phyloP scores from a whole-genome alignment of 2,329 filamentous ascomycete genomes.

The Botryotinia globosa region DNA sequence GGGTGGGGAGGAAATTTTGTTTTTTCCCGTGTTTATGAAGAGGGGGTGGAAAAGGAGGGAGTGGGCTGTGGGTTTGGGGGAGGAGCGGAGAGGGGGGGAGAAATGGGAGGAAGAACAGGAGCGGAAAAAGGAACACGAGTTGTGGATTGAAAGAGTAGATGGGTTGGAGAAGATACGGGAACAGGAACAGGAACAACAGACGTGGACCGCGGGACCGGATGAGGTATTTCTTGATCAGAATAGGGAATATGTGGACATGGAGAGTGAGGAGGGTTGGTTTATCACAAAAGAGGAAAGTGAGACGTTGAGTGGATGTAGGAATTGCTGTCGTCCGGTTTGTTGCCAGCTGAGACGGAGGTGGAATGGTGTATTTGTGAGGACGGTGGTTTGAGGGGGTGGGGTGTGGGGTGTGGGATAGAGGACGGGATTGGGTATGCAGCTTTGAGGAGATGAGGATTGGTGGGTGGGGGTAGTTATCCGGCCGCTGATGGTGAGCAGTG shows the following conservation, averaged over 20 bases:
- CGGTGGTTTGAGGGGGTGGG: not conserved
- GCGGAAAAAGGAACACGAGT: not conserved
- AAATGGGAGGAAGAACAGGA: not conserved
- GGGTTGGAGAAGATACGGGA: not conserved
- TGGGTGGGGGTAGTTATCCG: not conserved
- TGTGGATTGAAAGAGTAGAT: not conserved
- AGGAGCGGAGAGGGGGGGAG: not conserved
- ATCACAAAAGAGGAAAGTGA: not conserved
- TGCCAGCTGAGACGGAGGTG: not conserved
- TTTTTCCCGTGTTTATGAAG: not conserved
- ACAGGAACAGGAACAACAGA: not conserved
- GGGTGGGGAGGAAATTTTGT: not conserved
- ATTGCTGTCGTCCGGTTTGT: not conserved
- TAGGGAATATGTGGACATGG: not conserved
- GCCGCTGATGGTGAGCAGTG: not conserved
- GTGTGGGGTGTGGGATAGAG: no score
- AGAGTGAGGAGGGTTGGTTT: not conserved
- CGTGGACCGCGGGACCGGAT: not conserved
- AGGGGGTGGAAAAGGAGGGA: not conserved
- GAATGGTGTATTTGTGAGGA: not conserved
- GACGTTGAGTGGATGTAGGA: not conserved
- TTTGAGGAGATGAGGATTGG: no score
- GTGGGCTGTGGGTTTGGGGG: not conserved
- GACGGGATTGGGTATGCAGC: no score
- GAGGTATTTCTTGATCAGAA: not conserved